A percentile compares a stretch with the other conserved stretches of the same genome.
Conservation (phyloP, 225 moss, liverwort and hornwort genomes). For the Climacium dendroides region DNA sequence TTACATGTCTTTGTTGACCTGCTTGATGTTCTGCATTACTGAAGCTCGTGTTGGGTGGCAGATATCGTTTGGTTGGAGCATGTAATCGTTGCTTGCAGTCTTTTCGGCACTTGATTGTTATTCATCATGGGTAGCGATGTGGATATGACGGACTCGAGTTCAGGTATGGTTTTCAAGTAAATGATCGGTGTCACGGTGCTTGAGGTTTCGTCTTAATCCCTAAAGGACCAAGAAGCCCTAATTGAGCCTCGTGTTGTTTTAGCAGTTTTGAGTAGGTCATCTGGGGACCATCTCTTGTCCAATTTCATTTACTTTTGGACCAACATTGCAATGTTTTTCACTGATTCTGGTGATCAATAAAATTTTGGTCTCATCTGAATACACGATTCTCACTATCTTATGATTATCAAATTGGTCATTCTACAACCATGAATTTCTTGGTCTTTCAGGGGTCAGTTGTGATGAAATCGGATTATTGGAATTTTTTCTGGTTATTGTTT, state of each 20-base stretch:
- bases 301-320: neutral
- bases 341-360: neutral
- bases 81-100: neutral
- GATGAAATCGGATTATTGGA: neutral
- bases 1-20: neutral
- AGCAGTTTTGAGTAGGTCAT: neutral
- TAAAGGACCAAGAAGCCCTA: neutral
- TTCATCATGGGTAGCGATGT: conserved; percentile 43
- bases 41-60: conserved; percentile 2
- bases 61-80: conserved; percentile 1
- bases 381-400: neutral
- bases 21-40: neutral
- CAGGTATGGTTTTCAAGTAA: conserved; percentile 2
- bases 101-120: neutral
- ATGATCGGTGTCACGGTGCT: neutral
- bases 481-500: neutral
- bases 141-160: conserved; percentile 42
- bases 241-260: neutral
- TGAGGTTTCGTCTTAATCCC: neutral
- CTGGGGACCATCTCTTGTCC: neutral
- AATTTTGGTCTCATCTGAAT: neutral
- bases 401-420: neutral
- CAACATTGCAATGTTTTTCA: neutral
- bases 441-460: neutral
- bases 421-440: neutral